Conservation (phyloP, 148 eudicot genomes). For the Amaranthus cruentus region DNA sequence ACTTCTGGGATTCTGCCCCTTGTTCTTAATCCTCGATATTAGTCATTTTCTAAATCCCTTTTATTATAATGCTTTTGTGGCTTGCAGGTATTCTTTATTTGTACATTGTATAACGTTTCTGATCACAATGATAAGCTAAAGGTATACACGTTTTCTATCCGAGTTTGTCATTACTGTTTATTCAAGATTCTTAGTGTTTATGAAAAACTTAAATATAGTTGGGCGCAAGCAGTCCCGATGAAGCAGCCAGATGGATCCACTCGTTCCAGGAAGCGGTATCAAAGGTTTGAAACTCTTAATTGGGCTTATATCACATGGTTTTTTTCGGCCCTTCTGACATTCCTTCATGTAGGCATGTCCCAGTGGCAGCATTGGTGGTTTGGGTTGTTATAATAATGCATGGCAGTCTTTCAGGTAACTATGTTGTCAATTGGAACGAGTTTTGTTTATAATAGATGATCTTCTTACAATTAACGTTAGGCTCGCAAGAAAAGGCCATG, state of each 20-base stretch:
- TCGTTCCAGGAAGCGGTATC: constrained; percentile 50
- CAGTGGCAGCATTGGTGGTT: constrained; percentile 20
- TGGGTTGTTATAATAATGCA: constrained; percentile 29
- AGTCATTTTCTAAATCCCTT: neutral
- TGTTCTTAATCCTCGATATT: neutral
- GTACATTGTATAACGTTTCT: constrained; percentile 55
- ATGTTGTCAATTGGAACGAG: neutral
- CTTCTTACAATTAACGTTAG: neutral
- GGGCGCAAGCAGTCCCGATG: constrained; percentile 69
- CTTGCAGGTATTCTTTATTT: constrained; percentile 58
- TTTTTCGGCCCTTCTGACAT: neutral
- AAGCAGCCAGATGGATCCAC: constrained; percentile 69
- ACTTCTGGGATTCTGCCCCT: neutral
- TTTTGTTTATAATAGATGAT: neutral
- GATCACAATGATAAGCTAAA: constrained; percentile 56
- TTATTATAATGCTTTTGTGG: neutral
- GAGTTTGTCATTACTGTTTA: neutral
- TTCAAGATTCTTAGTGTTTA: neutral
- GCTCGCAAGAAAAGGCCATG: neutral
- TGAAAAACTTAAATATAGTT: constrained; percentile 29
- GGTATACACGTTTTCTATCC: constrained; percentile 33
- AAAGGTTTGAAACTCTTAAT: constrained; percentile 29
- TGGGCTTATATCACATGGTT: neutral
- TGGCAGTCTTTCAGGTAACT: constrained; percentile 49
- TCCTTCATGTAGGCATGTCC: constrained; percentile 34